Base-by-base conservation (phyloP, 1,139 yeast genomes). In the Geotrichum phurueaensis region DNA sequence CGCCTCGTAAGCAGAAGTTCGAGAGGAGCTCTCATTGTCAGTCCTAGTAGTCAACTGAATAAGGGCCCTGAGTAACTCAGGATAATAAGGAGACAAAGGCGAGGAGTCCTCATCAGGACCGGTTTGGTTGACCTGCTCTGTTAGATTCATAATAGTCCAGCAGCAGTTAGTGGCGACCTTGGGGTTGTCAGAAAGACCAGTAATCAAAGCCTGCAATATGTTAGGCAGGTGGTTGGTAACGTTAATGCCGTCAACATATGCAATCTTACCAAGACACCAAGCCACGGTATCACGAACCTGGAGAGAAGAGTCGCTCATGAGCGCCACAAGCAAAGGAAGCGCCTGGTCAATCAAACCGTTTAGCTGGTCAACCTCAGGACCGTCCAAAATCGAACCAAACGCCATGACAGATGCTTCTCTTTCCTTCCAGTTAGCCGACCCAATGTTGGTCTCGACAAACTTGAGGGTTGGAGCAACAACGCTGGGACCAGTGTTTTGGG, bases 391-490 rank as follows among this genome's bases (percentile, higher is more conserved):
- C 9, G 97, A 91, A 48, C 99, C 99, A 74, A 94, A 94, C 0
- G 99, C 97, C 99, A 94, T 94, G 7, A 94, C 97, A 0, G 98
- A 96, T 27, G 99, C 98, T 76, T 94, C 99, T 69, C 97, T 86
- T 62, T 84, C 78, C 75, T 96, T 84, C 99, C 99, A 94, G 66
- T 83, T 80, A 10, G 74, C 69, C 36, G 81, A 76, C 10, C 75
- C 74, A 60, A 94, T 81, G 70, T 89, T 88, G 53, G 82, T 80
- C 66, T 87, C 92, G 47, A 94, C 97, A 77, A 91, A 94, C 61
- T 81, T 81, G 65, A 94, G 78, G 4, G 96, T 89, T 54, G 96
- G 94, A 64, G 85, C 87, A 53, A 92, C 91, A 57, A 94, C 91
- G 67, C 85, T 85, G 71, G 87, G 85, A 18, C 94, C 95, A 57